phyloP scores from a whole-genome alignment of 345 rosid genomes.

The Crucihimalaya himalaica region DNA sequence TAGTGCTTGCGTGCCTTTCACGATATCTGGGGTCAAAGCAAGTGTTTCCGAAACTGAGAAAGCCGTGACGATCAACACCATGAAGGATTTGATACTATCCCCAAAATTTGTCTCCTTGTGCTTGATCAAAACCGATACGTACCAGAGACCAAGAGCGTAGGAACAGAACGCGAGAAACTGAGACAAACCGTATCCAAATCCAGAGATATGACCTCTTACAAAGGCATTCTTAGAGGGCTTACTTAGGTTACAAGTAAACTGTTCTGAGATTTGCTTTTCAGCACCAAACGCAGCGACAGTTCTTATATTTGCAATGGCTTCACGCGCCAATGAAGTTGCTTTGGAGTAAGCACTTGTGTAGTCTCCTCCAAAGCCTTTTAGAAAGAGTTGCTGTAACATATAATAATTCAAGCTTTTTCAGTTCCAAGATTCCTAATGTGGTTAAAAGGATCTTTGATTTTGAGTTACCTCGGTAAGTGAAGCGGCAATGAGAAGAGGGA shows the following conservation, averaged over 20 bases:
- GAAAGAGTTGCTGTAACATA: slow-evolving; percentile 65
- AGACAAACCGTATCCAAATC: slow-evolving; percentile 70
- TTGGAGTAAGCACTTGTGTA: slow-evolving; percentile 55
- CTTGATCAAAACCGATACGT: slow-evolving; percentile 63
- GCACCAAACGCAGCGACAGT: slow-evolving; percentile 76
- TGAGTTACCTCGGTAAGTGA: slow-evolving; percentile 62
- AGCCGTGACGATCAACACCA: slow-evolving; percentile 73
- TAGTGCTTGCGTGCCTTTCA: slow-evolving; percentile 83
- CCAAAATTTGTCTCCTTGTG: slow-evolving; percentile 56
- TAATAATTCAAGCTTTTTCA: neutral
- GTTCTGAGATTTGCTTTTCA: slow-evolving; percentile 53
- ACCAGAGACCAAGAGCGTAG: slow-evolving; percentile 92
- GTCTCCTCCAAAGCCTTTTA: slow-evolving; percentile 84
- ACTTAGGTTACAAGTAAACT: slow-evolving; percentile 60
- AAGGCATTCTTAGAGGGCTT: slow-evolving; percentile 61
- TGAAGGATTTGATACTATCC: slow-evolving; percentile 61
- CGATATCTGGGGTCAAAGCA: slow-evolving; percentile 85
- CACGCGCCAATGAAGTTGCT: slow-evolving; percentile 73
- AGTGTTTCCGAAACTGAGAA: slow-evolving; percentile 72
- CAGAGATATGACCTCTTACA: slow-evolving; percentile 75
- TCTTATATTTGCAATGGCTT: slow-evolving; percentile 72
- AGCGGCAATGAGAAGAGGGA: slow-evolving; percentile 78
- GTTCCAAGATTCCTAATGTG: neutral
- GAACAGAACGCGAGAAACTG: slow-evolving; percentile 64
- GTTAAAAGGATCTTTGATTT: neutral